These are phyloP conservation scores for Russula lepida DNA, from an alignment of 768 basidiomycete species.

Conservation along the genomic window DNA sequence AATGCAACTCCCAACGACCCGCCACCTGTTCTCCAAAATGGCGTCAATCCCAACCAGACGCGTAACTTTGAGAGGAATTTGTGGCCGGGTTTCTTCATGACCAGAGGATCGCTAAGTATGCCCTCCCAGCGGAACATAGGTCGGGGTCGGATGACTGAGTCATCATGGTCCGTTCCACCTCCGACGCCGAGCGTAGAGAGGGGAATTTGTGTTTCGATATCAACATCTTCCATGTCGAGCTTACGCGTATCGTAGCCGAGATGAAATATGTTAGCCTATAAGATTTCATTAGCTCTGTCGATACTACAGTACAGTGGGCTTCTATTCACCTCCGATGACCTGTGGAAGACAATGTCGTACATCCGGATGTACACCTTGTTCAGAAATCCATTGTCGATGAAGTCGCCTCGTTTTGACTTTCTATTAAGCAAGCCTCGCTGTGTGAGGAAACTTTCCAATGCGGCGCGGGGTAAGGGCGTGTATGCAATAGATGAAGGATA, in stretches of 20 bases:
- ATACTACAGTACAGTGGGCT: neutral
- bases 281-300: constrained; percentile 6
- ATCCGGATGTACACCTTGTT: constrained; percentile 67
- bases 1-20: constrained; percentile 50
- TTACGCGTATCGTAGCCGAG: constrained; percentile 42
- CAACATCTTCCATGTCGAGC: constrained; percentile 58
- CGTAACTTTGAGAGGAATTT: constrained; percentile 40
- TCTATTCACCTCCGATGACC: constrained; percentile 38
- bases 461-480: constrained; percentile 54
- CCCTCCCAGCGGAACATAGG: constrained; percentile 66
- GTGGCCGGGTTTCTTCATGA: constrained; percentile 20
- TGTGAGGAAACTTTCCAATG: constrained; percentile 53
- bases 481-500: constrained; percentile 68
- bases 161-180: constrained; percentile 65
- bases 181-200: constrained; percentile 57
- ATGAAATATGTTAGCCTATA: constrained; percentile 55
- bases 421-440: constrained; percentile 52
- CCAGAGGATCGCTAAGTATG: constrained; percentile 47
- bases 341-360: constrained; percentile 58
- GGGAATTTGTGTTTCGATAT: constrained; percentile 40
- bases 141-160: constrained; percentile 48
- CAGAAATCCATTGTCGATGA: constrained; percentile 55
- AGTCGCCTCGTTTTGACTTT: constrained; percentile 35
- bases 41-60: constrained; percentile 63
- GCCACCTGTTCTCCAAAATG: constrained; percentile 46